Percentiles rank a stretch among this genome's conserved stretches.
Conservation (phyloP, 2,329 filamentous ascomycete genomes). For the Aspergillus japonicus region DNA sequence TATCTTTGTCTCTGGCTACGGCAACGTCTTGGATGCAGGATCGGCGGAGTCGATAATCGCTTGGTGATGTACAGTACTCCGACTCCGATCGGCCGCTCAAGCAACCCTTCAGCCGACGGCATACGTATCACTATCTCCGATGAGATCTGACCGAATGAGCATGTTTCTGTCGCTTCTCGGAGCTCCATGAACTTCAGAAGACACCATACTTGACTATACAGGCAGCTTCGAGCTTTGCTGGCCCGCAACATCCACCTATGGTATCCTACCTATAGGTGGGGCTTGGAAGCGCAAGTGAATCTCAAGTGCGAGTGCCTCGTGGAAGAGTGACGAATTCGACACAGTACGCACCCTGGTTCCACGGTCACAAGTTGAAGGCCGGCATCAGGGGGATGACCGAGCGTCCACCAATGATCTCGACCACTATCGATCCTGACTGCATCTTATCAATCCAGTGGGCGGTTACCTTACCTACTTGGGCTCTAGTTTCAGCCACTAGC, state of each 20-base stretch:
- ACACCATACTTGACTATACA: too few relatives aligned
- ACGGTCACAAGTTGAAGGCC: background rate
- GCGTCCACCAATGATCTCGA: slow-evolving; percentile 2
- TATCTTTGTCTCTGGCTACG: background rate
- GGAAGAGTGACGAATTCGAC: slow-evolving; percentile 3
- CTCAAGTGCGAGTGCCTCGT: slow-evolving; percentile 1
- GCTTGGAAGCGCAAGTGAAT: background rate
- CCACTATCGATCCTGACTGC: background rate
- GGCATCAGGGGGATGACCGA: background rate
- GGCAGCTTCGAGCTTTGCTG: slow-evolving; percentile 16
- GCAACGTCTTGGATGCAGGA: background rate
- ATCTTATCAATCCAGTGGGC: slow-evolving; percentile 9
- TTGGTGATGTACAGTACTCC: background rate
- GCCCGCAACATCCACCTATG: slow-evolving; percentile 11
- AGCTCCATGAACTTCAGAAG: too few relatives aligned
- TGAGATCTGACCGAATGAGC: background rate
- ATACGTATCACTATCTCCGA: background rate
- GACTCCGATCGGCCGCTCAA: background rate
- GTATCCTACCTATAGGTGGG: background rate
- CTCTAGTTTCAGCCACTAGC: background rate
- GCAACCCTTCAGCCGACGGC: background rate
- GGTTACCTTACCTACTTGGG: slow-evolving; percentile 3
- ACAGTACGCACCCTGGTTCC: background rate
- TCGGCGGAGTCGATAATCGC: background rate
- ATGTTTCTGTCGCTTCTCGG: too few relatives aligned